Evolutionary conservation across 1,284 basidiomycete species (phyloP).

Genomic region (Heterobasidion annosum): DNA sequence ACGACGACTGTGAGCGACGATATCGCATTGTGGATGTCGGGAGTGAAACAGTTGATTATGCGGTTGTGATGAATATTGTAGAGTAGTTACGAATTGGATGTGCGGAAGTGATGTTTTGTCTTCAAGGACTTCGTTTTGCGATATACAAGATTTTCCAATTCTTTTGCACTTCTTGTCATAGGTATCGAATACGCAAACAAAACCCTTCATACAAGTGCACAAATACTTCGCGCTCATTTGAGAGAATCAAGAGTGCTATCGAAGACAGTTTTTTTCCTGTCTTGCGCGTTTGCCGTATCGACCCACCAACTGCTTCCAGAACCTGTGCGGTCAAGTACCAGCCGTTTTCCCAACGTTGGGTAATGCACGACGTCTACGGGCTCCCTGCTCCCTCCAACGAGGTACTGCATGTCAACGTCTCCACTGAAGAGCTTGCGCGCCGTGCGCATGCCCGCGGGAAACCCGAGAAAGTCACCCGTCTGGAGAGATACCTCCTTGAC

Average conservation of each 20-base stretch:
- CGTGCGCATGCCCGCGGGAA: neutral
- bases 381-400: neutral
- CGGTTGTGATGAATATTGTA: constrained; percentile 28
- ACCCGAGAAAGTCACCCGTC: neutral
- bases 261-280: no score
- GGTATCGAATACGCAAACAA: no score
- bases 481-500: neutral
- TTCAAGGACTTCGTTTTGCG: neutral
- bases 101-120: neutral
- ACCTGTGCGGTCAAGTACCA: neutral
- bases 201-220: no score
- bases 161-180: no score
- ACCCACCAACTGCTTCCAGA: neutral
- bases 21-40: constrained; percentile 83
- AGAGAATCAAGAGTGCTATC: no score
- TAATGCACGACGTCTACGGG: neutral
- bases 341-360: neutral
- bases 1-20: constrained; percentile 72
- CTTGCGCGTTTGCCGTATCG: neutral
- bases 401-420: neutral
- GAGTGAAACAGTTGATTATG: constrained; percentile 75
- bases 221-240: no score
- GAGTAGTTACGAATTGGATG: neutral
- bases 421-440: neutral
- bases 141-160: neutral